These are phyloP conservation scores for Lepiota brunneoincarnata DNA, from an alignment of 768 basidiomycete species.

Conservation along the genomic window DNA sequence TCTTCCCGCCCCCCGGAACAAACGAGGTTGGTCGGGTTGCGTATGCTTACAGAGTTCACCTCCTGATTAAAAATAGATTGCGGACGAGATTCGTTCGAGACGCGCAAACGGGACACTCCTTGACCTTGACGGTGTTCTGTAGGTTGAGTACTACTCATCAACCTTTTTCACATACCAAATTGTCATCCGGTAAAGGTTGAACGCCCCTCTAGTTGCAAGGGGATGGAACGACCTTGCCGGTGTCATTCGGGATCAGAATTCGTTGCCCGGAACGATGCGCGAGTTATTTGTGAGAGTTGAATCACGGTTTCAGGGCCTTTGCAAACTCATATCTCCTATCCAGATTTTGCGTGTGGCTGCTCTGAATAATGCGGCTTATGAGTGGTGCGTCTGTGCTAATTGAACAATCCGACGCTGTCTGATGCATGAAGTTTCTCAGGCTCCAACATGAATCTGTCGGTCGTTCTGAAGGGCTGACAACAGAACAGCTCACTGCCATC, in stretches of 20 bases:
- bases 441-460: conserved; percentile 55
- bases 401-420: neutral
- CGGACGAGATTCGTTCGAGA: conserved; percentile 33
- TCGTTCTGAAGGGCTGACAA: conserved; percentile 46
- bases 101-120: conserved; percentile 32
- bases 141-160: conserved; percentile 9
- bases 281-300: conserved; percentile 43
- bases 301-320: neutral
- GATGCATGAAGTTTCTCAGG: conserved; percentile 16
- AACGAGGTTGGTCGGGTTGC: conserved; percentile 19
- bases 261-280: conserved; percentile 44
- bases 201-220: conserved; percentile 38
- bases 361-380: conserved; percentile 46
- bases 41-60: neutral
- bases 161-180: neutral
- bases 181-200: neutral
- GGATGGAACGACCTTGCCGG: conserved; percentile 51
- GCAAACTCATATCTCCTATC: neutral
- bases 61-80: conserved; percentile 23
- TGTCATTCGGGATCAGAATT: conserved; percentile 45
- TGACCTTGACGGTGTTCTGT: conserved; percentile 38
- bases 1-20: conserved; percentile 35
- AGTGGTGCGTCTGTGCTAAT: conserved; percentile 27
- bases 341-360: conserved; percentile 53
- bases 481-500: conserved; percentile 51